Base-by-base conservation (phyloP, 441 rosid species). In the Metrosideros polymorpha region DNA sequence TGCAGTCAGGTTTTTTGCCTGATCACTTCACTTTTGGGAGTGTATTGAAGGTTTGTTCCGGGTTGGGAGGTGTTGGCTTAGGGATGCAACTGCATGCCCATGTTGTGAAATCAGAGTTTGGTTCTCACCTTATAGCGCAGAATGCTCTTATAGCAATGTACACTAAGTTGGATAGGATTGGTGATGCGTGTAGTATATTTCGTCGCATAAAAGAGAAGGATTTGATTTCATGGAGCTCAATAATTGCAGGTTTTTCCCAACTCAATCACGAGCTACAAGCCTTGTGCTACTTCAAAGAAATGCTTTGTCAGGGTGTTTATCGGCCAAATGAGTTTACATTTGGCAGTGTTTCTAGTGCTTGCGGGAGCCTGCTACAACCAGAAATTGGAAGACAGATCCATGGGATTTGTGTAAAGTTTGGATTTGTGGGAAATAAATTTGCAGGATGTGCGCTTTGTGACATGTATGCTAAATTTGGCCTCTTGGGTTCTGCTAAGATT, bases 71-170 rank as follows among this genome's bases (percentile, higher is more conserved):
- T 87, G 76, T 89, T 57, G 86, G 39, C 51, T 88, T 93, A 43
- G 95, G 94, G 87, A 93, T 77, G 82, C 96, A 93, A 90, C 87
- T 94, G 77, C 96, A 94, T 89, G 89, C 90, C 85, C 93, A 93
- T 87, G 92, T 94, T n/a, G 55, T 90, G n/a, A 94, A 92, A 90
- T 83, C 93, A 55, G 92, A 89, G 84, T 55, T 86, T 43, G 92
- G 85, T 83, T 89, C 91, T 66, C 90, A 89, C 77, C 91, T 89
- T 25, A 87, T 93, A 71, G 90, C 93, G 47, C 95, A 91, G 88
- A 91, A 92, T 83, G 95, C 96, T 86, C 90, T 93, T 53, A 89
- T 94, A 30, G 85, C 93, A 66, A 92, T 93, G 93, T 94, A 94
- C 91, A 90, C 90, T 77, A 91, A 90, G 87, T 91, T 91, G 79